phyloP scores from a whole-genome alignment of 2,329 filamentous ascomycete genomes.

The Daldinia eschscholtzii region DNA sequence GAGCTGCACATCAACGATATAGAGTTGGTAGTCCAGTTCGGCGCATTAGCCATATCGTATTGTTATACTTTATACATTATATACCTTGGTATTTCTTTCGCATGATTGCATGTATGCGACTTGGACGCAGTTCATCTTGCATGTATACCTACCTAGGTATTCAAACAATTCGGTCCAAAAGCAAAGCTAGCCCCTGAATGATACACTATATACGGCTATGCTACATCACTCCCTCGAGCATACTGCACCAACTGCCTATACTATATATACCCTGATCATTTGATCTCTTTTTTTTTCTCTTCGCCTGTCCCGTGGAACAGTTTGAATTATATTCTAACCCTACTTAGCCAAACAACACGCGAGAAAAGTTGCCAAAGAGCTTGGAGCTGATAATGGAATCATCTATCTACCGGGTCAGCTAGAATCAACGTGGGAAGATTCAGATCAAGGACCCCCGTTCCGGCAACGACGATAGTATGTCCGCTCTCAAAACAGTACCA shows the following conservation, averaged over 20 bases:
- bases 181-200: slow-evolving; percentile 1
- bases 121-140: slow-evolving; percentile 4
- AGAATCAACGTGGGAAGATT: slow-evolving; percentile 67
- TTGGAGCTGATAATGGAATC: slow-evolving; percentile 64
- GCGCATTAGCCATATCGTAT: slow-evolving; percentile 10
- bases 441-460: slow-evolving; percentile 68
- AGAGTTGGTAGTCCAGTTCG: slow-evolving; percentile 8
- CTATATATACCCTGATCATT: background rate
- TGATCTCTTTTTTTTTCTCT: background rate
- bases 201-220: background rate
- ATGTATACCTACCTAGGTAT: background rate
- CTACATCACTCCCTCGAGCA: background rate
- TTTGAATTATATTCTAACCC: slow-evolving; percentile 21
- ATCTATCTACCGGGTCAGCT: slow-evolving; percentile 68
- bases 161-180: too few relatives aligned
- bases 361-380: slow-evolving; percentile 66
- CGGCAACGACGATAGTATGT: slow-evolving; percentile 71
- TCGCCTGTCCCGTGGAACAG: background rate
- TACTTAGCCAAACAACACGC: slow-evolving; percentile 67
- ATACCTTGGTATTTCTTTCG: background rate
- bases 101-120: background rate
- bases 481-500: background rate
- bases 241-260: background rate
- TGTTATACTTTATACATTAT: background rate
- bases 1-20: slow-evolving; percentile 11